Conservation (phyloP, 1,139 yeast species). For the Saccharomyces hybrid region DNA sequence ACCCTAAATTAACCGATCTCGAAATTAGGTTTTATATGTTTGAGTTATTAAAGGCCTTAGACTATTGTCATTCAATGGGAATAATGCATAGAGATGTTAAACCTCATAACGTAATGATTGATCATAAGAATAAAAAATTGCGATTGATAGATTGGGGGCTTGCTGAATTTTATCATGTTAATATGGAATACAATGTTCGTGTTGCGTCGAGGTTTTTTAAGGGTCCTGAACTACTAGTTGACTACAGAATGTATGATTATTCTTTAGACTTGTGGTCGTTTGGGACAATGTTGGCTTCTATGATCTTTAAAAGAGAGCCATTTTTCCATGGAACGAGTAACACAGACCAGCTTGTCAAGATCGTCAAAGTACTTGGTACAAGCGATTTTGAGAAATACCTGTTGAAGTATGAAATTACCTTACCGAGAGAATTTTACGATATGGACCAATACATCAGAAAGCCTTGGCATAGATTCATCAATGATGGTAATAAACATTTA, state of each 20-base stretch:
- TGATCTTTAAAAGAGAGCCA: conserved; percentile 93
- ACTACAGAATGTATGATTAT: conserved; percentile 87
- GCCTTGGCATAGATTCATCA: conserved; percentile 84
- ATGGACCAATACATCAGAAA: conserved; percentile 73
- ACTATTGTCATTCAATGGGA: conserved; percentile 94
- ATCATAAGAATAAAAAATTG: conserved; percentile 63
- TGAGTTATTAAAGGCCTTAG: conserved; percentile 82
- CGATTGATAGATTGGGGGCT: conserved; percentile 97
- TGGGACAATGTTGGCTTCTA: conserved; percentile 97
- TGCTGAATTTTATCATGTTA: conserved; percentile 95
- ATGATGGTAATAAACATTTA: conserved; percentile 62
- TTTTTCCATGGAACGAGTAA: conserved; percentile 96
- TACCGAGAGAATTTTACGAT: conserved; percentile 79
- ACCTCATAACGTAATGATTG: conserved; percentile 98
- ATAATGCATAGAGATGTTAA: conserved; percentile 98
- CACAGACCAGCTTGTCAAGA: conserved; percentile 92
- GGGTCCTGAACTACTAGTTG: conserved; percentile 95
- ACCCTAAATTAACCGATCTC: conserved; percentile 77
- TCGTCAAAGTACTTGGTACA: conserved; percentile 88
- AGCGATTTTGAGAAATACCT: conserved; percentile 70
- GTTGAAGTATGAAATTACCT: conserved; percentile 63
- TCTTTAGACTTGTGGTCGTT: conserved; percentile 94
- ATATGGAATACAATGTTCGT: conserved; percentile 90
- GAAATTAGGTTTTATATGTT: conserved; percentile 87
- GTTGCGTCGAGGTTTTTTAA: conserved; percentile 98